Conservation (phyloP, 805 yeast species). For the Cyberlindnera xishuangbannaensis region DNA sequence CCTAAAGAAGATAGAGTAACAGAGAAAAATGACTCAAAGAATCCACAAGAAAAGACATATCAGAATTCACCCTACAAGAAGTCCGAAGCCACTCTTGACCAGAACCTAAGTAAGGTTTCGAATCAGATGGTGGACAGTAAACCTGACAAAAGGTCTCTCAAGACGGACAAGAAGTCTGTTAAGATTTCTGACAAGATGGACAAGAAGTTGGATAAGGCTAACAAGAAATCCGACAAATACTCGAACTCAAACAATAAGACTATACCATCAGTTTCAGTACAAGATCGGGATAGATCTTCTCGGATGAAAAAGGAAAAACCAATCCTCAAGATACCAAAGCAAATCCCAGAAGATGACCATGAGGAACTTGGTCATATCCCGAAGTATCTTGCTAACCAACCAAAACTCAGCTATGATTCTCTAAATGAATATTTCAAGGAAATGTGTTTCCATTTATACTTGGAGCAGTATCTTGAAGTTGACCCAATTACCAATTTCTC, state of each 20-base stretch:
- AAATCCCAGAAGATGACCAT: constrained; percentile 14
- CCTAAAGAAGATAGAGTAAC: neutral
- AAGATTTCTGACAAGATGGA: no score
- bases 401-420: constrained; percentile 43
- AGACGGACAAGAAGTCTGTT: no score
- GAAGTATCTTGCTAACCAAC: constrained; percentile 25
- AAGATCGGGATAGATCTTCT: no score
- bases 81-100: constrained; percentile 1
- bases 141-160: no score
- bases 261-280: no score
- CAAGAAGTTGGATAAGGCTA: no score
- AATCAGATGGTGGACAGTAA: no score
- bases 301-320: constrained; percentile 6
- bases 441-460: constrained; percentile 54
- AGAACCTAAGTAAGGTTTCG: no score
- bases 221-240: no score
- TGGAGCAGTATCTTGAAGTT: constrained; percentile 44
- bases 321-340: constrained; percentile 11
- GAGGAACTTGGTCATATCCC: constrained; percentile 25
- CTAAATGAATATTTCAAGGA: constrained; percentile 49
- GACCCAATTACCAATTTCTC: neutral
- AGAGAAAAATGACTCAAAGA: neutral
- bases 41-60: no score
- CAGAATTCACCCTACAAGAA: no score
- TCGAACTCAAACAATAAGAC: no score